Evolutionary conservation across 176 grass and related monocot genomes (phyloP).

Genomic region (Juncus inflexus): DNA sequence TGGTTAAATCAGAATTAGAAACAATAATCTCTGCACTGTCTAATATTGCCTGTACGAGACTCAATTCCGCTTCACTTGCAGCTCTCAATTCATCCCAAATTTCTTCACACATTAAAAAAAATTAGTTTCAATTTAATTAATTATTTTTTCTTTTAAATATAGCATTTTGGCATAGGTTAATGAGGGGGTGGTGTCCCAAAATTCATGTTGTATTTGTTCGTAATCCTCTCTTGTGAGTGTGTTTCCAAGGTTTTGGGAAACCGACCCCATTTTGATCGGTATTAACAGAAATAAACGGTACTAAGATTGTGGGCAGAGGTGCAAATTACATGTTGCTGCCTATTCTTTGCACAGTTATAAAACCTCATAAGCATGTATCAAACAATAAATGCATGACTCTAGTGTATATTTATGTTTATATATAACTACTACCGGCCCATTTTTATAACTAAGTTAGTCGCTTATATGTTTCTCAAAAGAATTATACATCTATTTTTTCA

Average conservation of each 20-base stretch:
- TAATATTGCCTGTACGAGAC: slow-evolving; percentile 78
- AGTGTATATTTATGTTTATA: too few relatives aligned
- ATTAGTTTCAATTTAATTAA: slow-evolving; percentile 7
- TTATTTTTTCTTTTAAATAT: slow-evolving; percentile 9
- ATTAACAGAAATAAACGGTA: too few relatives aligned
- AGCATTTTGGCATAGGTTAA: slow-evolving; percentile 91
- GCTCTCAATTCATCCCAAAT: slow-evolving; percentile 95
- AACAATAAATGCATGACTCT: too few relatives aligned
- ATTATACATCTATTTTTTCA: too few relatives aligned
- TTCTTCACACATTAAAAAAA: slow-evolving; percentile 37
- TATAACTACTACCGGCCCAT: too few relatives aligned
- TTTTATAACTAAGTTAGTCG: too few relatives aligned
- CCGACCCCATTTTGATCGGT: too few relatives aligned
- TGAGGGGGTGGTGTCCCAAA: slow-evolving; percentile 95
- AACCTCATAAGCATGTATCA: too few relatives aligned
- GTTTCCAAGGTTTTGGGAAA: slow-evolving; percentile 68
- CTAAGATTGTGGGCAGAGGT: too few relatives aligned
- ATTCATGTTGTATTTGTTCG: slow-evolving; percentile 82
- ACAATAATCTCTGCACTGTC: slow-evolving; percentile 83
- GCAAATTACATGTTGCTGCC: too few relatives aligned
- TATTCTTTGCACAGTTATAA: too few relatives aligned
- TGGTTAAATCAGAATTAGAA: slow-evolving; percentile 79
- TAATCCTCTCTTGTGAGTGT: slow-evolving; percentile 57
- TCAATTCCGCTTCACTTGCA: slow-evolving; percentile 69
- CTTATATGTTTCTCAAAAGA: too few relatives aligned